phyloP scores from a whole-genome alignment of 2,329 filamentous ascomycete genomes.

The Pseudogymnoascus verrucosus region DNA sequence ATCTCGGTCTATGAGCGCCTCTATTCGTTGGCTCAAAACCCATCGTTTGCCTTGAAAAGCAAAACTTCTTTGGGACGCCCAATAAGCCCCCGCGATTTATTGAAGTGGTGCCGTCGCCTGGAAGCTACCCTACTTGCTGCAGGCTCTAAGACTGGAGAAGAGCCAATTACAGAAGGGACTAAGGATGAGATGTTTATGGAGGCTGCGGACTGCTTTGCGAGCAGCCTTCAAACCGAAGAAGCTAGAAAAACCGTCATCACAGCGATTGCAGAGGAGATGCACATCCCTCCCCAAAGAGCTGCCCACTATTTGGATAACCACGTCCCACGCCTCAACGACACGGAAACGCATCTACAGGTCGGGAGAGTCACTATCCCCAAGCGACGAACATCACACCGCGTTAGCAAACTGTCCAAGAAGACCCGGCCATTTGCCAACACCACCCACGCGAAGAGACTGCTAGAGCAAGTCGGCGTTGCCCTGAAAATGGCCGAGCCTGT shows the following conservation, averaged over 20 bases:
- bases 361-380: conserved; percentile 56
- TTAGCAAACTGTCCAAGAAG: conserved; percentile 42
- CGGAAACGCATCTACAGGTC: conserved; percentile 49
- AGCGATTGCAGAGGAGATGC: conserved; percentile 77
- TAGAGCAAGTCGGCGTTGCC: conserved; percentile 82
- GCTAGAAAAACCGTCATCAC: conserved; percentile 53
- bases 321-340: conserved; percentile 60
- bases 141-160: conserved; percentile 57
- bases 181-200: conserved; percentile 87
- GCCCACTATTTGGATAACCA: conserved; percentile 70
- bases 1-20: conserved; percentile 51
- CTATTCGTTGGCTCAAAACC: conserved; percentile 35
- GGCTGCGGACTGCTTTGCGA: conserved; percentile 84
- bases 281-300: conserved; percentile 73
- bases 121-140: conserved; percentile 53
- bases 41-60: conserved; percentile 38
- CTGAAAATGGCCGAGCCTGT: conserved; percentile 81
- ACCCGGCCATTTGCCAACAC: conserved; percentile 79
- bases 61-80: conserved; percentile 43
- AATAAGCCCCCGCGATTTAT: conserved; percentile 66
- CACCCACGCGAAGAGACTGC: conserved; percentile 69
- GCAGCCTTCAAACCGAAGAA: conserved; percentile 61
- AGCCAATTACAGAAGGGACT: conserved; percentile 63
- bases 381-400: conserved; percentile 41
- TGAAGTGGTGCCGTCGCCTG: conserved; percentile 85